Evolutionary conservation across 2,329 filamentous ascomycete species (phyloP), one percentile per base, ranked within the genome.

Genomic region (Parascedosporium putredinis): DNA sequence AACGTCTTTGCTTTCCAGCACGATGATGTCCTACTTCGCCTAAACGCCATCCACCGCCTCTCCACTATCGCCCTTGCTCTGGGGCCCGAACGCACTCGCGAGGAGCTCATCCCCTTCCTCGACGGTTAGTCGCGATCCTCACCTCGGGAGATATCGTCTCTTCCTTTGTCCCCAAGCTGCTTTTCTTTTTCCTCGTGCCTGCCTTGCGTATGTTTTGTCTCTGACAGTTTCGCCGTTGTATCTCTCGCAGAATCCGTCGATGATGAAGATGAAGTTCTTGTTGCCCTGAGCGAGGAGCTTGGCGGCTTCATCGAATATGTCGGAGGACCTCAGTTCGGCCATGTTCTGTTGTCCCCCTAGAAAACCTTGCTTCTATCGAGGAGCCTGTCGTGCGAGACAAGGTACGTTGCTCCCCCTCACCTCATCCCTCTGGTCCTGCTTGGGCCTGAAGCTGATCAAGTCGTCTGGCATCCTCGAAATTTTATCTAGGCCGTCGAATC

Each of bases 301-400:
- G 93, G 93, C 58, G 85, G 81, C 65, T 98, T 98, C 66, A 88
- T 95, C 68, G 93, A 98, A 68, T 97, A 97, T 62, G 93, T 98
- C 57, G 93, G 93, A 55, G 93, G 93, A 54, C 82, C 93, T 56
- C 85, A 94, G 69, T 89, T 84, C 73, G 93, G 86, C 60, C 93
- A 98, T 71, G 90, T 97, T 66, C 85, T 98, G 54, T 83, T 98
- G 52, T 96, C 93, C 48, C 93, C 94, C 53, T 98, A 56, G 94
- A 98, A 79, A 97, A 98, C 68, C 79, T 98, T 60, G 94, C 93
- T 49, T 91, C 91, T 56, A 98, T 98, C 70, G 93, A 98, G 70
- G 93, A 98, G 71, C 91, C 93, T 55, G 81, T 98, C 59, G 93
- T 98, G 55, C 81, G 93, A 62, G 93, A 98, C 73, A 98, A 98